Evolutionary conservation across 2,329 filamentous ascomycete genomes (phyloP), one percentile per base, ranked within the genome.

Genomic region (Aureobasidium mangrovei): DNA sequence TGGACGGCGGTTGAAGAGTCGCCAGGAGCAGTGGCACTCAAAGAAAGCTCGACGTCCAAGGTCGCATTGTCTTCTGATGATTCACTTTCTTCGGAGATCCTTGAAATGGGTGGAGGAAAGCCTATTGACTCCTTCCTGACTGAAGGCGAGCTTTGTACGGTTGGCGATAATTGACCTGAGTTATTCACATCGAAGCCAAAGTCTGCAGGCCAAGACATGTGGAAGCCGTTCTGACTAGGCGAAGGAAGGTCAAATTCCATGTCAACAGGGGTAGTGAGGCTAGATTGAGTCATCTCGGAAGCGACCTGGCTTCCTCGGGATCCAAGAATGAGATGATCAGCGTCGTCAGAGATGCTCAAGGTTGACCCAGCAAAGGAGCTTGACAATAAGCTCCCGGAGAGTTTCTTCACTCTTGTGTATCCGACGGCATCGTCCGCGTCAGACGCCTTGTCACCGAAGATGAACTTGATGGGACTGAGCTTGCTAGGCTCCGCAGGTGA

Each of bases 321-420:
- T 18, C 47, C 54, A 10, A 56, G 24, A 9, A 56, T 18, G 27
- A 56, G 40, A 4, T 52, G 32, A 26, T 56, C 54, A 5, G 54
- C 54, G 8, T 56, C 48, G 4, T 53, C 42, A 7, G 40, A 51
- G 10, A 56, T 56, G 29, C 35, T 53, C 9, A 56, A 18, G 4
- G 47, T 56, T 9, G 46, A 45, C 5, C 54, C 54, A 7, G 42
- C 38, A n/a, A 53, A 53, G 3, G 54, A 53, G 36, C 41, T 53
- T 12, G 54, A 56, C 18, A 53, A 26, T 26, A 56, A 18, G 27
- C 42, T 43, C 4, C 54, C 47, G 4, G 54, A 56, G 6, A 56
- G n/a, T 18, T 56, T 27, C 42, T 45, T 56, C 2, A 56, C 47
- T 38, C 42, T 39, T 24, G 43, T 10, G 29, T 46, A 54, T 18